Evolutionary conservation across 73 alveolate genomes (phyloP).

Genomic region (Paraurostyla sp.): DNA sequence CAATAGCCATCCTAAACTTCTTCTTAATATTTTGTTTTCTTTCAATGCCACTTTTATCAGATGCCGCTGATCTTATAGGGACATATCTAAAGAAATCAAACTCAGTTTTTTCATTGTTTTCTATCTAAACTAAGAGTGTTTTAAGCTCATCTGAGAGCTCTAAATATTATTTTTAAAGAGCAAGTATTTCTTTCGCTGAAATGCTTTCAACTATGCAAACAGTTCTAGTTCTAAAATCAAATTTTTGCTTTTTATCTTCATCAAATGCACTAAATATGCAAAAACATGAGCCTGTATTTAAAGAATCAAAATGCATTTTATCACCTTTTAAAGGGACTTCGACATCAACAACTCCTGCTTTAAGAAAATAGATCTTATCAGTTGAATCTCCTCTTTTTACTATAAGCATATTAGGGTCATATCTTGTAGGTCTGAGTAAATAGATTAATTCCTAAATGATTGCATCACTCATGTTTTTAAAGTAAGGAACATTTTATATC

Average conservation of each 20-base stretch:
- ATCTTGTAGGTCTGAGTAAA: slow-evolving; percentile 11
- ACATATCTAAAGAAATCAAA: slow-evolving; percentile 40
- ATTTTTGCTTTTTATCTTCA: slow-evolving; percentile 35
- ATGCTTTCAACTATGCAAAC: slow-evolving; percentile 39
- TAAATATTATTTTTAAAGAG: background rate
- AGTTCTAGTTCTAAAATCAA: slow-evolving; percentile 34
- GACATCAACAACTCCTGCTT: slow-evolving; percentile 47
- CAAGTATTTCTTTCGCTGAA: slow-evolving; percentile 15
- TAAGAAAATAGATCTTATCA: slow-evolving; percentile 42
- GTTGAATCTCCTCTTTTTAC: slow-evolving; percentile 47
- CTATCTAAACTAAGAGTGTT: slow-evolving; percentile 11
- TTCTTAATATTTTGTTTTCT: background rate
- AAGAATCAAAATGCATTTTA: slow-evolving; percentile 42
- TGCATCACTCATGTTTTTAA: slow-evolving; percentile 8
- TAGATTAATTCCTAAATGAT: slow-evolving; percentile 15
- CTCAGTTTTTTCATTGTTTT: slow-evolving; percentile 28
- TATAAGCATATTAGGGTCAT: slow-evolving; percentile 12
- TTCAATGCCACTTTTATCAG: background rate
- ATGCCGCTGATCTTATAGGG: background rate
- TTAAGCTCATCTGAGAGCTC: slow-evolving; percentile 11
- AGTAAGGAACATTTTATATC: slow-evolving; percentile 34
- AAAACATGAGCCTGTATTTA: slow-evolving; percentile 41
- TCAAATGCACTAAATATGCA: slow-evolving; percentile 43
- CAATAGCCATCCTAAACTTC: slow-evolving; percentile 29
- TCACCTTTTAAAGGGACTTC: slow-evolving; percentile 34